Percentiles rank a stretch among this genome's conserved stretches.
Evolutionary conservation across 805 yeast genomes (phyloP).

Genomic region (Candida fluviatilis): DNA sequence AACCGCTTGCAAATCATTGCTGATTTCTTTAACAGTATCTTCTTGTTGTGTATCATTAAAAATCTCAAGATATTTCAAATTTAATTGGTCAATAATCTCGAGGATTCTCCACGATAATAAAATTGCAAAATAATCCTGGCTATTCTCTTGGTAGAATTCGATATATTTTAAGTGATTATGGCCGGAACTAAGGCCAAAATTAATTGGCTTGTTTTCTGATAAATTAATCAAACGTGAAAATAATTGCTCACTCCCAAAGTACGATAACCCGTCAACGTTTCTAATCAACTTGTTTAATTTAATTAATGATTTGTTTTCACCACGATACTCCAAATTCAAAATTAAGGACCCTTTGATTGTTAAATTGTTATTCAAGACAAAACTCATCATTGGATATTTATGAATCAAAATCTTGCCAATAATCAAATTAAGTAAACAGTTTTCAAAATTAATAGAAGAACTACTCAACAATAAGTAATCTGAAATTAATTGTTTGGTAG

Average conservation of each 20-base stretch:
- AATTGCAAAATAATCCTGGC: conserved; percentile 21
- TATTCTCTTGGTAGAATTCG: conserved; percentile 21
- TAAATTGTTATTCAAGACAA: conserved; percentile 20
- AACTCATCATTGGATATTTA: conserved; percentile 16
- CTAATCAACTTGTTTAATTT: conserved; percentile 22
- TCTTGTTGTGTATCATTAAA: conserved; percentile 8
- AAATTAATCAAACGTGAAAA: conserved; percentile 26
- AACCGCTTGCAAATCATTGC: conserved; percentile 10
- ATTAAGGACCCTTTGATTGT: conserved; percentile 22
- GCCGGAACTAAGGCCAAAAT: conserved; percentile 21
- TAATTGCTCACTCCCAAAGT: conserved; percentile 25
- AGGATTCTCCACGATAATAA: conserved; percentile 34
- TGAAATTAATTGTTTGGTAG: conserved; percentile 12
- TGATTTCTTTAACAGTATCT: conserved; percentile 10
- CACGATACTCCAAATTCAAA: conserved; percentile 26
- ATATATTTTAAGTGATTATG: conserved; percentile 27
- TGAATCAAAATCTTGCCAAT: conserved; percentile 23
- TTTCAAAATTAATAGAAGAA: conserved; percentile 31
- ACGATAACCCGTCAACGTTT: conserved; percentile 26
- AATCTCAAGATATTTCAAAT: conserved; percentile 21
- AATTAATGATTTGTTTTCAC: conserved; percentile 17
- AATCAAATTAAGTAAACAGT: conserved; percentile 25
- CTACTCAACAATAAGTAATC: conserved; percentile 26
- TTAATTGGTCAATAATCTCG: conserved; percentile 30
- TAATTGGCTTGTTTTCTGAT: conserved; percentile 17